Base-by-base conservation (phyloP, 2,329 filamentous ascomycete species). In the Penicillium olsonii region DNA sequence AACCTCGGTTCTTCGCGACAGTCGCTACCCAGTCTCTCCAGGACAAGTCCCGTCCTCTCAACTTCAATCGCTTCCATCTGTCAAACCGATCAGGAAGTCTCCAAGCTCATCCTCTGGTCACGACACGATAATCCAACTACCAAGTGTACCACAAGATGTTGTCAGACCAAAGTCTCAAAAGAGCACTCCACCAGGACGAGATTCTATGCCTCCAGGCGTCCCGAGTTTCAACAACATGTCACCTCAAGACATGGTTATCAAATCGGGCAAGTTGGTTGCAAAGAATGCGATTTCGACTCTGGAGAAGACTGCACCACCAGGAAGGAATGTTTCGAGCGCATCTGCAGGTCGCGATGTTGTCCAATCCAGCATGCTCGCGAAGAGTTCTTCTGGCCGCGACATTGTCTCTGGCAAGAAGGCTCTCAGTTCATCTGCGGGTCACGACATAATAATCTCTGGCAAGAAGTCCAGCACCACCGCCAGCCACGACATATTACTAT, bases 11-110 rank as follows among this genome's bases (percentile, higher is more conserved):
- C 50, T 51, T 5, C 48, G 47, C 29, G 52, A 47, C 26, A 9
- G 42, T 12, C 50, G 48, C 15, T 47, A 42, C 18, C 50, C 50
- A 20, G 39, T 37, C 18, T 33, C 52, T 7, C 45, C 54, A 15
- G 54, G 57, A 11, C 53, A 55, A 38, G 48, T 51, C 12, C 47
- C 51, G n/a, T 41, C 40, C 34, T 17, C 15, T 35, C 22, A 45
- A 26, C 15, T 54, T 17, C 26, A 37, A 18, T 35, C 45, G 18
- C 52, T 45, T 14, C 40, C 46, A 29, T 42, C 48, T 1, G 11
- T 37, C 31, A 55, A 40, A 43, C 20, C 33, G 14, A 46, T 41
- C 5, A 52, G 50, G 47, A 46, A 29, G 19, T 18, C 39, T 5
- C 29, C 35, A 33, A 45, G 26, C 39, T 35, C 29, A 29, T 43